A percentile compares a stretch with the other conserved stretches of the same genome.
These are phyloP conservation scores for Paracoccidioides lutzii DNA, from an alignment of 2,329 filamentous ascomycete species.

Conservation along the genomic window DNA sequence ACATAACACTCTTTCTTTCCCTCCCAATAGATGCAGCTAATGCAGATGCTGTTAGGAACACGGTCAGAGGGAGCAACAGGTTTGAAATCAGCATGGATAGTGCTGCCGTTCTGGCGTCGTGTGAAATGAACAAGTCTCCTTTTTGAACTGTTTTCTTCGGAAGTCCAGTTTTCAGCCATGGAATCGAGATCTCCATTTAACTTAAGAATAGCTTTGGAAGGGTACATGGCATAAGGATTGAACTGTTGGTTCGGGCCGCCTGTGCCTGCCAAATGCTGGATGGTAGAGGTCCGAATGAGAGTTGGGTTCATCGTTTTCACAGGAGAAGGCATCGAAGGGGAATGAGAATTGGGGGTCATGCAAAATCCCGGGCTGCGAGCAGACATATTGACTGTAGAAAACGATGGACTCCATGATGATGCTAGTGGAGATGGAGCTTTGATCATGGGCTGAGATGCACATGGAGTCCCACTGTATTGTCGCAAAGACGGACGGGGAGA, in stretches of 20 bases:
- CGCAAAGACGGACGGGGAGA: slow-evolving; percentile 31
- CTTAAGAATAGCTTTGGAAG: slow-evolving; percentile 71
- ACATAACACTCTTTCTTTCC: slow-evolving; percentile 85
- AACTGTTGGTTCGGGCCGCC: slow-evolving; percentile 43
- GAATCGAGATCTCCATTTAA: slow-evolving; percentile 71
- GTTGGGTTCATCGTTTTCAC: slow-evolving; percentile 40
- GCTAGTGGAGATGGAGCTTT: slow-evolving; percentile 38
- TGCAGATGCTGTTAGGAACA: slow-evolving; percentile 72
- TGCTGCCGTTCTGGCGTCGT: slow-evolving; percentile 68
- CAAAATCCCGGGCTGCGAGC: slow-evolving; percentile 33
- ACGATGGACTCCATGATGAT: slow-evolving; percentile 36
- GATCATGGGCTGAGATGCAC: slow-evolving; percentile 30
- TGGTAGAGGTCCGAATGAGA: slow-evolving; percentile 54
- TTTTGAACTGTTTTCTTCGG: slow-evolving; percentile 65
- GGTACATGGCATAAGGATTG: slow-evolving; percentile 69
- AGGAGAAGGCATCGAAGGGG: slow-evolving; percentile 35
- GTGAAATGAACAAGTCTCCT: slow-evolving; percentile 81
- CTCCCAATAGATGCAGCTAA: slow-evolving; percentile 96
- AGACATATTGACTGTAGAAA: slow-evolving; percentile 33
- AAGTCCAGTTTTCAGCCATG: slow-evolving; percentile 74
- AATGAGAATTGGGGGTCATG: slow-evolving; percentile 24
- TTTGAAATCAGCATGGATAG: slow-evolving; percentile 67
- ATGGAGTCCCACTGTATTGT: slow-evolving; percentile 31
- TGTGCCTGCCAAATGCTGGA: slow-evolving; percentile 38
- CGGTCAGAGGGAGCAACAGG: slow-evolving; percentile 68